Evolutionary conservation across 768 basidiomycete species (phyloP).

Genomic region (Suillus occidentalis): DNA sequence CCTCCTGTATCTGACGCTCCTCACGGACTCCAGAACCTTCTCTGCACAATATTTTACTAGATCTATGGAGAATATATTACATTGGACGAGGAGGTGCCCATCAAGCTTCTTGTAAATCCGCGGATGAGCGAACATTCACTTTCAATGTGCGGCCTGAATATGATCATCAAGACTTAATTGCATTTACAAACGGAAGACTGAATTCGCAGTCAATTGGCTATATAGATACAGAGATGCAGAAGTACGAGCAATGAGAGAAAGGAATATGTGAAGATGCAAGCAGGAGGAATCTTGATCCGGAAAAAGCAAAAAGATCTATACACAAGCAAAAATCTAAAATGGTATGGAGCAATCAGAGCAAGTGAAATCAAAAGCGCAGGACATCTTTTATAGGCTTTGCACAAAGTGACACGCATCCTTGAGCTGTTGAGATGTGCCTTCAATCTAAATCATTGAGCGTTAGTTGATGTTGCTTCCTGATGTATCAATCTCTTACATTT

Average conservation of each 20-base stretch:
- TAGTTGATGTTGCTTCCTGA: not conserved
- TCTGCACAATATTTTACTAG: not conserved
- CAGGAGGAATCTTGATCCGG: not conserved
- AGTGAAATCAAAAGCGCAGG: not conserved
- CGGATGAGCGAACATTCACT: not conserved
- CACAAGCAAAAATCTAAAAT: not conserved
- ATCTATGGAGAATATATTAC: not conserved
- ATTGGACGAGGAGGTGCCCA: not conserved
- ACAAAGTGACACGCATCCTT: conserved; percentile 18
- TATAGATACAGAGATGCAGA: not conserved
- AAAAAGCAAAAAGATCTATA: not conserved
- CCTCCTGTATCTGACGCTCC: not conserved
- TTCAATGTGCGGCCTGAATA: not conserved
- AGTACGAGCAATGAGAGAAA: not conserved
- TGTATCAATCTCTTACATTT: conserved; percentile 42
- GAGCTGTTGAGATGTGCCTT: conserved; percentile 25
- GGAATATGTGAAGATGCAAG: not conserved
- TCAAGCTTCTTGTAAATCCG: not conserved
- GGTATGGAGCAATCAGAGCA: not conserved
- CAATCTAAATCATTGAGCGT: conserved; percentile 13
- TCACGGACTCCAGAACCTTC: not conserved
- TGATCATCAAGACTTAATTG: not conserved
- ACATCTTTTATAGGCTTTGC: conserved; percentile 1
- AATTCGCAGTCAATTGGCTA: not conserved
- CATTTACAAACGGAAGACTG: not conserved